Evolutionary conservation across 2,329 filamentous ascomycete species (phyloP), one percentile per base, ranked within the genome.

Genomic region (Hypoxylon rubiginosum): DNA sequence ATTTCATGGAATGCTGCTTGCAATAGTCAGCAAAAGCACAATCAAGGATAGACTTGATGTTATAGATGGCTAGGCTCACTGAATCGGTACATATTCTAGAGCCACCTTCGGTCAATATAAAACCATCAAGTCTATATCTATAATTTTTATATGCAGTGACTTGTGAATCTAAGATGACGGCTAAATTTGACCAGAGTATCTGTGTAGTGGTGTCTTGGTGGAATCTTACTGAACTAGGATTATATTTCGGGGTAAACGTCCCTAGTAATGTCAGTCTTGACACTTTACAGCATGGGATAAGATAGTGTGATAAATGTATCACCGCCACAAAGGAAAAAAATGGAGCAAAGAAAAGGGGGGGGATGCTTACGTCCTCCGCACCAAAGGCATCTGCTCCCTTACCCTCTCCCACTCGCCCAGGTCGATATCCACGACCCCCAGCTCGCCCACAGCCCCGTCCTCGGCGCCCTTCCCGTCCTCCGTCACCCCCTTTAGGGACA

Each of bases 381-480:
- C 78, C 55, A 88, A 74, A 49, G 86, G 86, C 83, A 88, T 85
- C 76, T 81, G 80, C 59, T 76, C 77, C 73, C 87, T 79, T 4
- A 89, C 80, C 64, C 78, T 80, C 68, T 80, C 81, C 79, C 84
- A 76, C 62, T 83, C 72, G 2, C 71, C 82, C 30, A 84, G 65
- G 66, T 89, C 84, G 49, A 89, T 81, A 46, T 88, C 84, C 0
- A 86, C 85, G 26, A 88, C 80, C 8, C 85, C 86, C 64, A 89
- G 77, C 70, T 85, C 80, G 15, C 79, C 82, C n/a, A 81, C 77
- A 2, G 78, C 80, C 1, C 75, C 77, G 0, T 75, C 73, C 65
- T 79, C 74, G 2, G 69, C 72, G 36, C 75, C 71, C 52, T 66
- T 76, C 11, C 77, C 79, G 6, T 80, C 73, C 69, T 82, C 62